Evolutionary conservation across 345 rosid species (phyloP).

Genomic region (Rhodamnia rubescens): DNA sequence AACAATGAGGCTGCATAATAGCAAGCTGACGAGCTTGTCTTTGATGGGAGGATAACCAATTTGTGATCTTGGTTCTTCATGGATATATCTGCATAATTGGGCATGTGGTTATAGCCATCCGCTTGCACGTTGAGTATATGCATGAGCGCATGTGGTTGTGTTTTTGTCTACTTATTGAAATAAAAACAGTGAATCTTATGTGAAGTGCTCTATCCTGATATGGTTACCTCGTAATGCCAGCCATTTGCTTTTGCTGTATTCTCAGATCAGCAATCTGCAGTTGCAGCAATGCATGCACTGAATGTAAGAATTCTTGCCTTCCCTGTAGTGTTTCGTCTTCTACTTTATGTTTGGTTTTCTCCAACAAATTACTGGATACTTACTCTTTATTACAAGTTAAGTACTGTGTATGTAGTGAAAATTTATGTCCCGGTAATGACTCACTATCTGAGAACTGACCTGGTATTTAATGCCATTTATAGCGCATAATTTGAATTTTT

Average conservation of each 20-base stretch:
- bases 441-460: not conserved
- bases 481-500: not conserved
- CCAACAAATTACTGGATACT: not conserved
- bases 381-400: not conserved
- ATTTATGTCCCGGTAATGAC: not conserved
- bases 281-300: constrained; percentile 64
- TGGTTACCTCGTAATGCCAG: constrained; percentile 19
- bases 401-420: not conserved
- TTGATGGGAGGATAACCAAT: not conserved
- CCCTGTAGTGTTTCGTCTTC: not conserved
- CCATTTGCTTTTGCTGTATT: constrained; percentile 85
- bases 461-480: not conserved
- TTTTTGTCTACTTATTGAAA: not conserved
- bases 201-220: constrained; percentile 3
- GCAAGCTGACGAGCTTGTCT: not conserved
- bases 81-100: not conserved
- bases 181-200: not conserved
- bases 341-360: not conserved
- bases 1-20: not conserved
- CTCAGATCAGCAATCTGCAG: constrained; percentile 62
- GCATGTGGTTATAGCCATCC: not conserved
- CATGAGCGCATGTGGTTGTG: not conserved
- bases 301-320: constrained; percentile 40
- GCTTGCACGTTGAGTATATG: not conserved
- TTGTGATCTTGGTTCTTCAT: not conserved